These are phyloP conservation scores for Sugiyamaella americana DNA, from an alignment of 805 yeast genomes.

Conservation along the genomic window DNA sequence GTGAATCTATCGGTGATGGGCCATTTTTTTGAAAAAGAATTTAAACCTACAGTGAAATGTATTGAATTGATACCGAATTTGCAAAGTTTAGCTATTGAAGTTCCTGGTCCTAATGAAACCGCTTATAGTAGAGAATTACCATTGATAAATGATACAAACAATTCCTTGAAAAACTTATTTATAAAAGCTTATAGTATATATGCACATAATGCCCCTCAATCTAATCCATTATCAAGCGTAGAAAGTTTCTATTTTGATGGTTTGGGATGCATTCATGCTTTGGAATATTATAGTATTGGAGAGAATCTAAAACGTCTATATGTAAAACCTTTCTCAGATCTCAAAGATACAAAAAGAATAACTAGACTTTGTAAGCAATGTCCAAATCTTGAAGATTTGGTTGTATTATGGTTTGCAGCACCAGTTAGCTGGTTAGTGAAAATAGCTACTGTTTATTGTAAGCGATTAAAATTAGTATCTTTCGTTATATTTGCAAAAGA, in stretches of 20 bases:
- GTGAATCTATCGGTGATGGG: not conserved
- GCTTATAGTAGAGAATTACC: not conserved
- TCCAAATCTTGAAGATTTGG: not conserved
- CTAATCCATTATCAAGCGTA: not conserved
- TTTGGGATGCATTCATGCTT: not conserved
- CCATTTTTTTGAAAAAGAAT: not conserved
- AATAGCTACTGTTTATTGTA: not conserved
- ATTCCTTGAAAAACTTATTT: too few relatives aligned
- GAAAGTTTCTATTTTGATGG: not conserved
- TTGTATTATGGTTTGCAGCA: not conserved
- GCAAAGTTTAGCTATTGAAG: not conserved
- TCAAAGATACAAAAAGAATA: not conserved
- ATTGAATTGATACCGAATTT: not conserved
- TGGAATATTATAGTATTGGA: not conserved
- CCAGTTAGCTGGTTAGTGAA: not conserved
- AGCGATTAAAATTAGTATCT: not conserved
- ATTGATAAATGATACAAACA: not conserved
- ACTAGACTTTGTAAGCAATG: not conserved
- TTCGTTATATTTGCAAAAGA: not conserved
- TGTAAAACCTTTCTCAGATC: not conserved
- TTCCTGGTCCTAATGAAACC: not conserved
- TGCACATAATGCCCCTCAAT: not conserved
- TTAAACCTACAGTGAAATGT: not conserved
- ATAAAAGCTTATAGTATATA: not conserved
- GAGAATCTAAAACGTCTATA: not conserved